Evolutionary conservation across 177 flowering plant species (phyloP).

Genomic region (Tripterygium wilfordii): DNA sequence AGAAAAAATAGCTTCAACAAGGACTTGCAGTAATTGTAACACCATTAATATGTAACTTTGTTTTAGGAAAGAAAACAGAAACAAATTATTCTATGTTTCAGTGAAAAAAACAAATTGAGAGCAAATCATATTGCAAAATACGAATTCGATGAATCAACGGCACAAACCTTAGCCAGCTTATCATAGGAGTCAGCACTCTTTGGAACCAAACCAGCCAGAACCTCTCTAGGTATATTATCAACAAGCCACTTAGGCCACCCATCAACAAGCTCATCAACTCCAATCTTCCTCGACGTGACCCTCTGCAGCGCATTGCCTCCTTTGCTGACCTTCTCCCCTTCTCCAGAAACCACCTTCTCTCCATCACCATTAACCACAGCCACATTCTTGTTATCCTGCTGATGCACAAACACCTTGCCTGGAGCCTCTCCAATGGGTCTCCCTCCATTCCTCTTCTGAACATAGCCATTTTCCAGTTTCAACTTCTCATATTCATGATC

Average conservation of each 20-base stretch:
- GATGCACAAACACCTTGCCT: constrained; percentile 1
- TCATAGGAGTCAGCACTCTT: constrained; percentile 65
- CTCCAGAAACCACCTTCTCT: background rate
- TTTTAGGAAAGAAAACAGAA: too few relatives aligned
- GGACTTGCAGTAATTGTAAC: too few relatives aligned
- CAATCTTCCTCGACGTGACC: constrained; percentile 19
- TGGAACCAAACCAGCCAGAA: constrained; percentile 46
- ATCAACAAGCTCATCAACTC: constrained; percentile 38
- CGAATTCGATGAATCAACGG: too few relatives aligned
- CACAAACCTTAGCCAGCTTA: constrained; percentile 51
- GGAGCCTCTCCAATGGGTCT: constrained; percentile 1
- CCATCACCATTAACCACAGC: background rate
- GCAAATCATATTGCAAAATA: too few relatives aligned
- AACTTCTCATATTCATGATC: constrained; percentile 11
- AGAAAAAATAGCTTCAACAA: too few relatives aligned
- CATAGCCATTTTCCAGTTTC: constrained; percentile 25
- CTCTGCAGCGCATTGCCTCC: constrained; percentile 17
- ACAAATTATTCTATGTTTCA: too few relatives aligned
- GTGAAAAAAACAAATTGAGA: too few relatives aligned
- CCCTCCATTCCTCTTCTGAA: constrained; percentile 3
- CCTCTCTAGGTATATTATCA: constrained; percentile 44
- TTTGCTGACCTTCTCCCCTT: constrained; percentile 5
- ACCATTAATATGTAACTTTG: too few relatives aligned
- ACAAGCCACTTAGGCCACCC: constrained; percentile 79
- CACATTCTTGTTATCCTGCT: background rate